Conservation (phyloP, 805 yeast genomes). For the Lipomyces yamanashiensis region DNA sequence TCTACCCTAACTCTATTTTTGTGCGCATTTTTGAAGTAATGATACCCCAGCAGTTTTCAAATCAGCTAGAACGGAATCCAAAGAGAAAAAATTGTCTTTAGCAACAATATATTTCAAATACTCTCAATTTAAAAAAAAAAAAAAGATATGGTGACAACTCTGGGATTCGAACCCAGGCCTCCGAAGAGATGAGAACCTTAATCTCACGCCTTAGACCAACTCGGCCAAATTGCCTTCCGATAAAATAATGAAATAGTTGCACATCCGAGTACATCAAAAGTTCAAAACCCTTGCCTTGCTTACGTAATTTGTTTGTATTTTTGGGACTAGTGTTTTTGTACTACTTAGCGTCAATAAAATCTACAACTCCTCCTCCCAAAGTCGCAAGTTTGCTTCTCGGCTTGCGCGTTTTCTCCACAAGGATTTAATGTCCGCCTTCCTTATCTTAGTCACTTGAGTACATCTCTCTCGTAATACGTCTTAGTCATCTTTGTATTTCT, state of each 20-base stretch:
- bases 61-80: too few species aligned
- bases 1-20: background rate
- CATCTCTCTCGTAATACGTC: too few species aligned
- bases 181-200: constrained; percentile 83
- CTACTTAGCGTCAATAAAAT: too few species aligned
- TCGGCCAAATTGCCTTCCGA: constrained; percentile 64
- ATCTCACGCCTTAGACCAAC: constrained; percentile 75
- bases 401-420: too few species aligned
- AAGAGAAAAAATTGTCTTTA: background rate
- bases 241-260: background rate
- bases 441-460: too few species aligned
- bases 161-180: constrained; percentile 89
- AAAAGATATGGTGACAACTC: constrained; percentile 63
- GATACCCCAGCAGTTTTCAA: too few species aligned
- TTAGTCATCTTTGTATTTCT: too few species aligned
- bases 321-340: too few species aligned
- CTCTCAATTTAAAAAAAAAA: background rate
- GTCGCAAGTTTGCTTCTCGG: too few species aligned
- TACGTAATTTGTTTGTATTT: background rate
- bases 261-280: background rate
- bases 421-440: too few species aligned
- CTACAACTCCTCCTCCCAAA: too few species aligned
- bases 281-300: too few species aligned
- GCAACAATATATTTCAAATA: background rate
- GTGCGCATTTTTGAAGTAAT: background rate